phyloP scores from a whole-genome alignment of 768 basidiomycete species.

The Nidularia pulvinata region DNA sequence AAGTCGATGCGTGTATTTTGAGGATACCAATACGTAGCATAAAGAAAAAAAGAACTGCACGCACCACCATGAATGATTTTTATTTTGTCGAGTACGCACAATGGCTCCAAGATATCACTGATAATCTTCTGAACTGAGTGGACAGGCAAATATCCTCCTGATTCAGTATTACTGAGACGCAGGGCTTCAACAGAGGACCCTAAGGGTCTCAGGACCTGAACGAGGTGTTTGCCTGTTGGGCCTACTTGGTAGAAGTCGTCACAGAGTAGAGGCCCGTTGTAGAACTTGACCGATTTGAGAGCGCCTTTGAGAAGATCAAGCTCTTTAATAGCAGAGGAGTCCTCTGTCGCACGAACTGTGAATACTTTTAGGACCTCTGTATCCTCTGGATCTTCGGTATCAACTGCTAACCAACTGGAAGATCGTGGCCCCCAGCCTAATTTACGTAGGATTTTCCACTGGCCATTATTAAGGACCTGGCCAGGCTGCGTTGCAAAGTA shows the following conservation, averaged over 20 bases:
- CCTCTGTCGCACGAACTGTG: conserved; percentile 5
- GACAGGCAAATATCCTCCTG: conserved; percentile 4
- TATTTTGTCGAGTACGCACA: neutral
- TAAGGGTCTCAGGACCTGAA: conserved; percentile 4
- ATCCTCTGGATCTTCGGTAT: conserved; percentile 4
- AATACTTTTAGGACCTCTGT: conserved; percentile 7
- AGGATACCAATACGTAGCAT: neutral
- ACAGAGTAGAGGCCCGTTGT: conserved; percentile 2
- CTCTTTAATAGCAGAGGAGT: conserved; percentile 1
- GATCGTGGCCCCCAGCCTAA: conserved; percentile 48
- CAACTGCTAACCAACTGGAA: conserved; percentile 33
- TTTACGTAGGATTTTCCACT: conserved; percentile 48
- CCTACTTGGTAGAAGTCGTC: conserved; percentile 6
- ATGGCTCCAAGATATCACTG: conserved; percentile 1
- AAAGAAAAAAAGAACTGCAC: neutral
- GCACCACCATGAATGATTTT: conserved; percentile 10
- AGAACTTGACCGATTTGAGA: neutral
- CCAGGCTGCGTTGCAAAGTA: conserved; percentile 8
- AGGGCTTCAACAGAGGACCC: conserved; percentile 9
- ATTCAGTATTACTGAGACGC: conserved; percentile 2
- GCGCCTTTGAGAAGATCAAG: conserved; percentile 1
- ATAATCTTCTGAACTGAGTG: conserved; percentile 10
- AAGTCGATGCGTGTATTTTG: too few species aligned
- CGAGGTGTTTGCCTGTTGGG: conserved; percentile 7
- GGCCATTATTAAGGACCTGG: conserved; percentile 18